Evolutionary conservation across 495 filamentous ascomycete genomes (phyloP).

Genomic region (Elasticomyces elasticus): DNA sequence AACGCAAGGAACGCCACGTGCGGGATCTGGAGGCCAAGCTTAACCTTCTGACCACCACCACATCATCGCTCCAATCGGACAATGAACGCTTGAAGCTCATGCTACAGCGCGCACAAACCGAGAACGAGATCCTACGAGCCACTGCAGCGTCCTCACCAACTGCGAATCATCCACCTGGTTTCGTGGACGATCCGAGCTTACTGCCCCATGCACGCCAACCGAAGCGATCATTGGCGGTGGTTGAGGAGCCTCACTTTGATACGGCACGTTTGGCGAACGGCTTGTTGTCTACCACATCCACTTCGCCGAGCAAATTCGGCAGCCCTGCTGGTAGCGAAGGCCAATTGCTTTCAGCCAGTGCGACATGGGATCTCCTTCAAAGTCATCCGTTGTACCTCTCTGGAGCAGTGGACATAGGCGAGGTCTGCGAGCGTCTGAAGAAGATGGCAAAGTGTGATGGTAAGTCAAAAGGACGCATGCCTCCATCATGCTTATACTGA

Average conservation of each 20-base stretch:
- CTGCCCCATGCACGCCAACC: constrained; percentile 6
- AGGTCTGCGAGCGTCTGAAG: constrained; percentile 67
- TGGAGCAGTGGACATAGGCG: constrained; percentile 74
- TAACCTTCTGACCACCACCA: constrained; percentile 54
- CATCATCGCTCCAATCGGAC: constrained; percentile 49
- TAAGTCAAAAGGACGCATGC: neutral
- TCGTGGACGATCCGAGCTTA: constrained; percentile 17
- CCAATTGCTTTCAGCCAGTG: constrained; percentile 59
- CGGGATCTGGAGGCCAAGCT: constrained; percentile 86
- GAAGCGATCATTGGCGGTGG: neutral
- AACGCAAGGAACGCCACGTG: constrained; percentile 90
- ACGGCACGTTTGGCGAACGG: constrained; percentile 10
- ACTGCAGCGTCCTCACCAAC: constrained; percentile 10
- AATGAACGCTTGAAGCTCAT: constrained; percentile 79
- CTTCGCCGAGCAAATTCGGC: constrained; percentile 50
- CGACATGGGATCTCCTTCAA: constrained; percentile 88
- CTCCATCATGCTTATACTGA: neutral
- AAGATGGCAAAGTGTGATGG: constrained; percentile 66
- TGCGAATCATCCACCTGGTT: constrained; percentile 8
- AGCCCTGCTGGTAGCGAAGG: constrained; percentile 37
- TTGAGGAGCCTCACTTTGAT: constrained; percentile 28
- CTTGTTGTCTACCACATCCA: constrained; percentile 43
- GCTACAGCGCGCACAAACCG: constrained; percentile 66
- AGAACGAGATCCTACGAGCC: constrained; percentile 90
- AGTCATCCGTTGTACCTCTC: constrained; percentile 65